Evolutionary conservation across 352 stramenopile genomes (phyloP), one percentile per base, ranked within the genome.

Genomic region (Phytophthora megakarya): DNA sequence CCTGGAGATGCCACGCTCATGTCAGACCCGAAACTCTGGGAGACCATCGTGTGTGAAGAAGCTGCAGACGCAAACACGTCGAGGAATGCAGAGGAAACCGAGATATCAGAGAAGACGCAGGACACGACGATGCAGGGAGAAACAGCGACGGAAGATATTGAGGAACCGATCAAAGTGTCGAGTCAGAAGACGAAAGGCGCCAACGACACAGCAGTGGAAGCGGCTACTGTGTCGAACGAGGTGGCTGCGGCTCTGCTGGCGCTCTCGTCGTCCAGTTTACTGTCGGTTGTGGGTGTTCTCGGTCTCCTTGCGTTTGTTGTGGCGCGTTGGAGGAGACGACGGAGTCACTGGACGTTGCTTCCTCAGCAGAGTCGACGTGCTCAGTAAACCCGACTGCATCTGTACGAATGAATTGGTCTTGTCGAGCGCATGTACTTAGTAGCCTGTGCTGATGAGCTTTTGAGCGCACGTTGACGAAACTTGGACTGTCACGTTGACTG

Each of bases 21-120:
- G 50, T 67, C 61, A 5, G 54, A 74, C 37, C 50, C 66, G 7
- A 62, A 64, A 30, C 66, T 74, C 18, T 74, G 66, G 66, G 61
- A 58, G 25, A 45, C 38, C 18, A 32, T 69, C 12, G 61, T 48
- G 37, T 69, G 61, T 9, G 53, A 54, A 16, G 42, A 54, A 25
- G 28, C 58, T 40, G 46, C 16, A 21, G 55, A 57, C 26, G 13
- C 35, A 46, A 63, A 62, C 45, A 23, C 40, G 5, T 58, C 60
- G 28, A 21, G n/a, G 21, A n/a, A 28, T 0, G 43, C 50, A 40
- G 25, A 46, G 25, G 48, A 51, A 21, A 54, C 32, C 12, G 45
- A 64, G n/a, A n/a, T n/a, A 35, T 30, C 33, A 32, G 22, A 15
- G 22, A n/a, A 19, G 13, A 48, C 10, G 3, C 11, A 16, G 16